Conservation (phyloP, 768 basidiomycete species). For the Cystoderma amianthinum region DNA sequence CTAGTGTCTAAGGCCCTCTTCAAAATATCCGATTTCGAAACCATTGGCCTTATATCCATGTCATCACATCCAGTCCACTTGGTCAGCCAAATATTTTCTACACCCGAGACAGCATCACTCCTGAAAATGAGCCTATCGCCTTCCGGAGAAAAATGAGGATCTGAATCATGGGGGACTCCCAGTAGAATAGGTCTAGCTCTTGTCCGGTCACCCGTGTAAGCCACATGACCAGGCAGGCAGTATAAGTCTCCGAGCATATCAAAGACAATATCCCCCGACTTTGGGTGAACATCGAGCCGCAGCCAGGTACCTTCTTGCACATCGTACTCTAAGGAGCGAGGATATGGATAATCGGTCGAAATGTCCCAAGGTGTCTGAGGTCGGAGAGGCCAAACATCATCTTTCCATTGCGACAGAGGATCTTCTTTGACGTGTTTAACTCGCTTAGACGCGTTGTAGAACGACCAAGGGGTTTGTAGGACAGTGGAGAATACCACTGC, state of each 20-base stretch:
- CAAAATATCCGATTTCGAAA: slow-evolving; percentile 21
- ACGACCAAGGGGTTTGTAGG: slow-evolving; percentile 26
- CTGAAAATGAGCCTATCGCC: slow-evolving; percentile 61
- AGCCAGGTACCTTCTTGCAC: slow-evolving; percentile 75
- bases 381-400: slow-evolving; percentile 59
- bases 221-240: slow-evolving; percentile 45
- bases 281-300: slow-evolving; percentile 66
- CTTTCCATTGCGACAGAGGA: slow-evolving; percentile 33
- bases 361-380: slow-evolving; percentile 63
- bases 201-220: slow-evolving; percentile 13
- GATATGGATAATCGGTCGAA: slow-evolving; percentile 67
- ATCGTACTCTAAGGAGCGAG: slow-evolving; percentile 59
- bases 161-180: slow-evolving; percentile 64
- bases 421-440: slow-evolving; percentile 12
- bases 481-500: slow-evolving; percentile 24
- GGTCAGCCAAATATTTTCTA: slow-evolving; percentile 71
- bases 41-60: slow-evolving; percentile 42
- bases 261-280: slow-evolving; percentile 63
- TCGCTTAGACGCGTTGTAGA: slow-evolving; percentile 13
- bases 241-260: slow-evolving; percentile 74
- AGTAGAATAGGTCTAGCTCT: slow-evolving; percentile 52
- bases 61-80: slow-evolving; percentile 60
- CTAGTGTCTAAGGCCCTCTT: slow-evolving; percentile 25
- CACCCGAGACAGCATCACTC: slow-evolving; percentile 66
- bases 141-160: slow-evolving; percentile 66